phyloP scores from a whole-genome alignment of 768 basidiomycete genomes.

The Pisolithus orientalis region DNA sequence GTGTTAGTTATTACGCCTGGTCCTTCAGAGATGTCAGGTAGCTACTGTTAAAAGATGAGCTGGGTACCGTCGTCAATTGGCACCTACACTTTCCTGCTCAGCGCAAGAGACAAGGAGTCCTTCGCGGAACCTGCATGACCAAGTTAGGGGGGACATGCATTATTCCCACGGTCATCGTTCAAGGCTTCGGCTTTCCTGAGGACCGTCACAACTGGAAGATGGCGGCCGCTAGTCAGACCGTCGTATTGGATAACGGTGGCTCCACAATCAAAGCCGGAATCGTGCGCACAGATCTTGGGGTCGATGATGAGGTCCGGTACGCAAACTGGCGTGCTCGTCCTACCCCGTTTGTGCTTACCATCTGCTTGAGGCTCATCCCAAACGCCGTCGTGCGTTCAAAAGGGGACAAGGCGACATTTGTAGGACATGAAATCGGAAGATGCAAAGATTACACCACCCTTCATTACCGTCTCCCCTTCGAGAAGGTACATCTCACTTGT shows the following conservation, averaged over 20 bases:
- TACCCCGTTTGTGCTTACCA: slow-evolving; percentile 1
- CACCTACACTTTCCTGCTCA: no score
- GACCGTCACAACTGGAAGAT: neutral
- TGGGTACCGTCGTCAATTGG: no score
- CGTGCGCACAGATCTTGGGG: slow-evolving; percentile 23
- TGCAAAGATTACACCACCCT: slow-evolving; percentile 80
- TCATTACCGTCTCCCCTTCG: slow-evolving; percentile 79
- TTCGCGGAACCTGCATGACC: no score
- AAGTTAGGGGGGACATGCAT: no score
- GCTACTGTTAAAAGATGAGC: neutral
- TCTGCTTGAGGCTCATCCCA: slow-evolving; percentile 49
- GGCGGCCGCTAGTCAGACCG: slow-evolving; percentile 27
- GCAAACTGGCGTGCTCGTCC: slow-evolving; percentile 2
- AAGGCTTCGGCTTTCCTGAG: neutral
- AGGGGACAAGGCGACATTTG: slow-evolving; percentile 73
- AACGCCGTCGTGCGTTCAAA: slow-evolving; percentile 86
- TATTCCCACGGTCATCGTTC: neutral
- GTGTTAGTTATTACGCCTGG: neutral
- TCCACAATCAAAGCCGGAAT: slow-evolving; percentile 74
- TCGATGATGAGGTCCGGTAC: slow-evolving; percentile 19
- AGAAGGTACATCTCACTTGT: slow-evolving; percentile 52
- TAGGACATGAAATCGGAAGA: slow-evolving; percentile 75
- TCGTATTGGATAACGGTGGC: slow-evolving; percentile 87
- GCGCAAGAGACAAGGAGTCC: no score
- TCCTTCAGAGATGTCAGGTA: neutral